These are phyloP conservation scores for Aspergillus neoniger DNA, from an alignment of 2,329 filamentous ascomycete genomes.

Conservation along the genomic window DNA sequence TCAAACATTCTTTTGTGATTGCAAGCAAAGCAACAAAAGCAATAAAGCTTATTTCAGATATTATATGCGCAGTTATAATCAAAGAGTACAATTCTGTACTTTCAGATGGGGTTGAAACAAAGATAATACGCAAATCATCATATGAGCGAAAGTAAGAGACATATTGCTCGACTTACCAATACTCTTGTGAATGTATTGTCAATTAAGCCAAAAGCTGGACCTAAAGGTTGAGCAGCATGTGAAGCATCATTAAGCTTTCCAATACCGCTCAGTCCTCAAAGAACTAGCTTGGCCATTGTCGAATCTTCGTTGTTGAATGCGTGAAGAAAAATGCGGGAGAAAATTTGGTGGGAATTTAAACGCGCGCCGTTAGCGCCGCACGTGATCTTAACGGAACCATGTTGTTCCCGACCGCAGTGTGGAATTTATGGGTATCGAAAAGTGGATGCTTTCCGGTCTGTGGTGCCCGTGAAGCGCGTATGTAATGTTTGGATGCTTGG, in stretches of 20 bases:
- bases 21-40: neutral
- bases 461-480: neutral
- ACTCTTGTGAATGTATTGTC: neutral
- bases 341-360: slow-evolving; percentile 24
- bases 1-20: neutral
- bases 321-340: slow-evolving; percentile 9
- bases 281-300: neutral
- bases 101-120: slow-evolving; percentile 46
- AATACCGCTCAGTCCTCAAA: neutral
- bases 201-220: neutral
- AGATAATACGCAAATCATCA: slow-evolving; percentile 40
- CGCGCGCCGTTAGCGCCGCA: slow-evolving; percentile 22
- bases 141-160: slow-evolving; percentile 8
- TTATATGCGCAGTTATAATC: slow-evolving; percentile 32
- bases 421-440: neutral
- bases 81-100: slow-evolving; percentile 28
- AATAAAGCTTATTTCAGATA: slow-evolving; percentile 25
- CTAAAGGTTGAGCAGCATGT: neutral
- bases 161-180: slow-evolving; percentile 14
- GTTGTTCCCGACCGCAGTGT: slow-evolving; percentile 11
- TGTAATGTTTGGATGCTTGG: neutral
- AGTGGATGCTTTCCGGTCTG: neutral
- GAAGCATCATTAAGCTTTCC: neutral
- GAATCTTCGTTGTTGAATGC: neutral
- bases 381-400: slow-evolving; percentile 25